Percentiles rank a stretch among this genome's conserved stretches.
Evolutionary conservation across 257 asterid species (phyloP).

Genomic region (Solanum commersonii): DNA sequence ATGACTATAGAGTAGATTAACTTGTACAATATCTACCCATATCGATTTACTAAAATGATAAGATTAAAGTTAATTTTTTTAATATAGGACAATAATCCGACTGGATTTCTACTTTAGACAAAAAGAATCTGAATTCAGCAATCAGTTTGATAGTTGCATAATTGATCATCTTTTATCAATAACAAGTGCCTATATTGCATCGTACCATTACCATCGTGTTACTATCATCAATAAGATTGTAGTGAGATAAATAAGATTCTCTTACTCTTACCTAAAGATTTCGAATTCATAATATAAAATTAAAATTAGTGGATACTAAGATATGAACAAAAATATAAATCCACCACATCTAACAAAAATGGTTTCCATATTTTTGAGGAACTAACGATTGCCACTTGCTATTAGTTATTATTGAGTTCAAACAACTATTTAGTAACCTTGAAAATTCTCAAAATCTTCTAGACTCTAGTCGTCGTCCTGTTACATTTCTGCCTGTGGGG

Average conservation of each 20-base stretch:
- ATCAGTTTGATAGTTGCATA: neutral
- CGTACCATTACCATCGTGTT: neutral
- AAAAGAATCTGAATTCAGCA: neutral
- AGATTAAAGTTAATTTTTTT: too few relatives aligned
- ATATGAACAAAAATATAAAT: neutral
- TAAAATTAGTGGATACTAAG: neutral
- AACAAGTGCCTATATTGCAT: neutral
- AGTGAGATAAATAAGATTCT: too few relatives aligned
- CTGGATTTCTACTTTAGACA: neutral
- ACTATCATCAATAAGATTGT: too few relatives aligned
- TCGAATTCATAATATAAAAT: neutral
- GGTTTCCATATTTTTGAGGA: neutral
- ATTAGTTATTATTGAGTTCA: neutral
- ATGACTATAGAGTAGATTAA: neutral
- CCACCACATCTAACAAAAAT: neutral
- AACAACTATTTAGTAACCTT: neutral
- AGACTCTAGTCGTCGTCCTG: neutral
- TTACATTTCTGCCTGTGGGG: neutral
- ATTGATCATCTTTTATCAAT: neutral
- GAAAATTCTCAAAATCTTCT: neutral
- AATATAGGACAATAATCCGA: neutral
- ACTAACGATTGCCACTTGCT: neutral
- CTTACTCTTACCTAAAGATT: too few relatives aligned
- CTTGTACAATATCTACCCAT: neutral
- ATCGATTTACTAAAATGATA: neutral